phyloP scores from a whole-genome alignment of 768 basidiomycete genomes.

The Boletales sp. region DNA sequence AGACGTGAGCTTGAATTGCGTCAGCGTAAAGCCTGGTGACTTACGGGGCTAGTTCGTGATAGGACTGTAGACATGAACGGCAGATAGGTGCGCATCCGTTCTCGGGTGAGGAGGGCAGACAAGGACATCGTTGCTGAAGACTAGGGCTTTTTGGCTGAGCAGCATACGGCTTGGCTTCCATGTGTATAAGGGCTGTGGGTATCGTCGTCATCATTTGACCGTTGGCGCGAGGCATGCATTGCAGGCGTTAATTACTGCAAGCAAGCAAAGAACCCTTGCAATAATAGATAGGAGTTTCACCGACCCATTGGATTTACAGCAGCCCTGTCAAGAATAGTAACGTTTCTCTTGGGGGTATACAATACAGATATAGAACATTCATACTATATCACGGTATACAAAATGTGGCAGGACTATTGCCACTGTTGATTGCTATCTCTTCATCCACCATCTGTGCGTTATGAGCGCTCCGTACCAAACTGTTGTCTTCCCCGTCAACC shows the following conservation, averaged over 20 bases:
- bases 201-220: slow-evolving; percentile 1
- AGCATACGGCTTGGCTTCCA: neutral
- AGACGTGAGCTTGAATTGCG: neutral
- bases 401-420: too few relatives aligned
- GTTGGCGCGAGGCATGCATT: slow-evolving; percentile 4
- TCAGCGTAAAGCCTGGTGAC: neutral
- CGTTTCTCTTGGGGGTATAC: neutral
- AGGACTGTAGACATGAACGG: neutral
- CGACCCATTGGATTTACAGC: neutral
- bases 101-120: neutral
- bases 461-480: too few relatives aligned
- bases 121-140: slow-evolving; percentile 1
- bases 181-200: slow-evolving; percentile 15
- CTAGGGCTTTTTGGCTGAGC: neutral
- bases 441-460: too few relatives aligned
- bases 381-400: neutral
- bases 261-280: too few relatives aligned
- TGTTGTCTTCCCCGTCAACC: too few relatives aligned
- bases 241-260: too few relatives aligned
- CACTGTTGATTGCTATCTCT: too few relatives aligned
- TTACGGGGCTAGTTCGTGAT: slow-evolving; percentile 8
- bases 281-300: neutral
- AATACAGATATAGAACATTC: slow-evolving; percentile 9
- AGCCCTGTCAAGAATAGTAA: neutral
- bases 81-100: slow-evolving; percentile 3